Conservation (phyloP, 2,329 filamentous ascomycete species). For the Diaporthe vexans region DNA sequence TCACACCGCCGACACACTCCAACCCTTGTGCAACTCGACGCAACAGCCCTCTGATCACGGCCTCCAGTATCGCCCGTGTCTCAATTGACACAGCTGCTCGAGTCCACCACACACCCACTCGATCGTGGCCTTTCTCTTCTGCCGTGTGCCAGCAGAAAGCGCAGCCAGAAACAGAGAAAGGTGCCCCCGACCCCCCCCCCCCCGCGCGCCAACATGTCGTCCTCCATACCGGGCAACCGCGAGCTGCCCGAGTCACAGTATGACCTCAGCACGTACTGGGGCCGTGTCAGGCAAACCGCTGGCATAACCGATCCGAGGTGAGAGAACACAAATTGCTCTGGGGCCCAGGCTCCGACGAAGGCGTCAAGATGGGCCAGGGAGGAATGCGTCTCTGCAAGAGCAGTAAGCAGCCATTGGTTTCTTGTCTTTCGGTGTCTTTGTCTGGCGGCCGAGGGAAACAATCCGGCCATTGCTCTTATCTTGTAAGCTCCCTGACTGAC, state of each 20-base stretch:
- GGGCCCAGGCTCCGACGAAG: slow-evolving; percentile 29
- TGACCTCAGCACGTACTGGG: slow-evolving; percentile 95
- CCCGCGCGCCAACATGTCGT: slow-evolving; percentile 65
- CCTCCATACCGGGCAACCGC: slow-evolving; percentile 76
- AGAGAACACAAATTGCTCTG: slow-evolving; percentile 55
- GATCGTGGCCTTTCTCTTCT: neutral
- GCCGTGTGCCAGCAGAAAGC: neutral
- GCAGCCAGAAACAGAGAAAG: neutral
- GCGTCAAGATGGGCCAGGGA: slow-evolving; percentile 39
- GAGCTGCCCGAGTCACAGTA: slow-evolving; percentile 93
- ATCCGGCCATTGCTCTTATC: neutral
- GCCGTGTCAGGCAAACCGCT: slow-evolving; percentile 89
- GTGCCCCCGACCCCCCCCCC: neutral
- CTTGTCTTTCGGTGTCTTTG: slow-evolving; percentile 14
- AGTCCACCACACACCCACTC: neutral
- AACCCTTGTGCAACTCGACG: slow-evolving; percentile 14
- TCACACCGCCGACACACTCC: slow-evolving; percentile 7
- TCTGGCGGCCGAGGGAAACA: neutral
- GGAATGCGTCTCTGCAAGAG: slow-evolving; percentile 39
- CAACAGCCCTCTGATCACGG: neutral
- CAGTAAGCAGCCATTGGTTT: slow-evolving; percentile 42
- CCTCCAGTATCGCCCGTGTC: slow-evolving; percentile 9
- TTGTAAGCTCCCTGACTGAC: neutral
- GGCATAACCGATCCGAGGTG: slow-evolving; percentile 96
- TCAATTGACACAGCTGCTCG: slow-evolving; percentile 15